These are phyloP conservation scores for Coemansia sp. DNA, from an alignment of 371 early-diverging fungal genomes.

Conservation along the genomic window DNA sequence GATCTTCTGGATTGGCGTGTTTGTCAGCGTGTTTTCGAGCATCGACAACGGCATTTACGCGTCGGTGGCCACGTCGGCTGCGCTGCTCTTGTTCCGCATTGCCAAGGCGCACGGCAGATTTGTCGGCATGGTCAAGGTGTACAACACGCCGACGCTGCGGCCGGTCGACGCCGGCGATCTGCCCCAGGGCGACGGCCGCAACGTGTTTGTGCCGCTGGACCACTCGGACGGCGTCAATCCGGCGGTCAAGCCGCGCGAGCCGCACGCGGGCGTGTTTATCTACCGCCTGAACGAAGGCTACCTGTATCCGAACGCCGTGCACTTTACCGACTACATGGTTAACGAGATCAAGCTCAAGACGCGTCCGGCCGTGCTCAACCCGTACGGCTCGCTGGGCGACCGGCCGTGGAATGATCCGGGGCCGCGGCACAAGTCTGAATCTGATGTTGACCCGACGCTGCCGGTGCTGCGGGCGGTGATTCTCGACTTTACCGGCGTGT, in stretches of 20 bases:
- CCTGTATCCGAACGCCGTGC: constrained; percentile 45
- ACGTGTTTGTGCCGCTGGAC: constrained; percentile 43
- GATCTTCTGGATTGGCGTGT: constrained; percentile 47
- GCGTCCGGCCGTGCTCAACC: constrained; percentile 35
- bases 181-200: constrained; percentile 7
- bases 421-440: constrained; percentile 45
- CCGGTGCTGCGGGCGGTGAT: constrained; percentile 69
- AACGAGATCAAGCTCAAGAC: constrained; percentile 25
- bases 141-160: constrained; percentile 13
- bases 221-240: constrained; percentile 41
- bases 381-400: constrained; percentile 52
- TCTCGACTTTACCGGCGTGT: constrained; percentile 78
- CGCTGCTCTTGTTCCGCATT: constrained; percentile 46
- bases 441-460: constrained; percentile 30
- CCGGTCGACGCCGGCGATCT: too few relatives aligned
- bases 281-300: constrained; percentile 49
- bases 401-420: constrained; percentile 55
- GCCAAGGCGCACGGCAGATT: constrained; percentile 50
- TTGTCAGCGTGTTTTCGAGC: constrained; percentile 47
- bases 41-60: constrained; percentile 54
- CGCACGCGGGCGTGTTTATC: constrained; percentile 41
- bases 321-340: constrained; percentile 48
- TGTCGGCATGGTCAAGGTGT: constrained; percentile 40
- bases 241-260: constrained; percentile 24
- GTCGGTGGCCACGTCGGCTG: constrained; percentile 35